Evolutionary conservation across 1,284 basidiomycete species (phyloP).

Genomic region (Malassezia psittaci): DNA sequence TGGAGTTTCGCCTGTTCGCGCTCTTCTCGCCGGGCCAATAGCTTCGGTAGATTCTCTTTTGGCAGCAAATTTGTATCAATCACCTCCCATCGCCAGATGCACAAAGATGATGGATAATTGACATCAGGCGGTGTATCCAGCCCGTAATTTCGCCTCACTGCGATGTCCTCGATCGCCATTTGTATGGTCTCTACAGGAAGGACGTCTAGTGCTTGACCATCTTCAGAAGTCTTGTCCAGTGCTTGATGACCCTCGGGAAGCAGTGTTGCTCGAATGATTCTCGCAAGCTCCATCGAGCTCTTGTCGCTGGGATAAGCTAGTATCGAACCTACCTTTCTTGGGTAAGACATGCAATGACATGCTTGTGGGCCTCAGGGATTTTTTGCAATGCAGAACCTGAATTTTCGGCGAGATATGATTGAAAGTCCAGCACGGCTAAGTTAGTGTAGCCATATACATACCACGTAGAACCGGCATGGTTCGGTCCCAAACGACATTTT

Average conservation of each 20-base stretch:
- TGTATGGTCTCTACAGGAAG: conserved; percentile 23
- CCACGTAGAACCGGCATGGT: conserved; percentile 72
- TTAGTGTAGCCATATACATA: conserved; percentile 42
- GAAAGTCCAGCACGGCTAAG: conserved; percentile 28
- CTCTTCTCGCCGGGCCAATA: conserved; percentile 58
- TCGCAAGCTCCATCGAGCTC: conserved; percentile 26
- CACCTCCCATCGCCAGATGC: conserved; percentile 81
- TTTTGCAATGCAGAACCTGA: conserved; percentile 46
- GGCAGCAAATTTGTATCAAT: conserved; percentile 62
- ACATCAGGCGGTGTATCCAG: conserved; percentile 14
- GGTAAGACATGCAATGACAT: conserved; percentile 66
- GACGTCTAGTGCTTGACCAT: conserved; percentile 12
- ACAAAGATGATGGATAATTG: conserved; percentile 45
- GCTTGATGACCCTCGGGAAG: conserved; percentile 26
- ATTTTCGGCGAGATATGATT: conserved; percentile 23
- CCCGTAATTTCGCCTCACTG: conserved; percentile 35
- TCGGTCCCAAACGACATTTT: conserved; percentile 62
- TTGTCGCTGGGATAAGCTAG: conserved; percentile 24
- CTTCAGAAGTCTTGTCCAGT: not conserved
- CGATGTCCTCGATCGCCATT: conserved; percentile 25
- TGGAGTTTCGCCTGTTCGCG: conserved; percentile 55
- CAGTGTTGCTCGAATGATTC: conserved; percentile 22
- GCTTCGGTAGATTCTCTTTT: conserved; percentile 59
- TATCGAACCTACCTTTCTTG: conserved; percentile 48
- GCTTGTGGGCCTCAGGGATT: conserved; percentile 60